A percentile compares a stretch with the other conserved stretches of the same genome.
These are phyloP conservation scores for Phytophthora agathidicida DNA, from an alignment of 352 stramenopile species.

Conservation along the genomic window DNA sequence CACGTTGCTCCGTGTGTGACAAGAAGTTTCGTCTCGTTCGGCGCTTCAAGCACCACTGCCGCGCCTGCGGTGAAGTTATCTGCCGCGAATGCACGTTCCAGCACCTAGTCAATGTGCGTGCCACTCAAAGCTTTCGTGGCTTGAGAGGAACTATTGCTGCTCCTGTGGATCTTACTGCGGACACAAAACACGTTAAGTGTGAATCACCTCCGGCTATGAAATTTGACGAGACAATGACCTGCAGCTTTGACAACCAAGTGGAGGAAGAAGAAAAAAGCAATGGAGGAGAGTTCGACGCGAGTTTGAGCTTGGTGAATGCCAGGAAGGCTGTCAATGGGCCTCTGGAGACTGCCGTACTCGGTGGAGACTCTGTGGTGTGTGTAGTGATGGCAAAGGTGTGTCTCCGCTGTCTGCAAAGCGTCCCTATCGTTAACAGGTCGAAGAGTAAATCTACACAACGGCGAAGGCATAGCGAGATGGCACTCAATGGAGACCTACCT, in stretches of 20 bases:
- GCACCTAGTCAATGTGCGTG: conserved; percentile 46
- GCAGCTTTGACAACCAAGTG: conserved; percentile 36
- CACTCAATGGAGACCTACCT: conserved; percentile 3
- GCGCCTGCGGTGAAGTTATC: conserved; percentile 74
- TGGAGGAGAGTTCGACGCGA: conserved; percentile 23
- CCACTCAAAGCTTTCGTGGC: conserved; percentile 30
- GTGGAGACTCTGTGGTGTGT: conserved; percentile 30
- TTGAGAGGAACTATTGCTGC: conserved; percentile 24
- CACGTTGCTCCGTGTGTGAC: conserved; percentile 60
- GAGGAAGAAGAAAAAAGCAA: conserved; percentile 16
- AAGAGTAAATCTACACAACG: conserved; percentile 34
- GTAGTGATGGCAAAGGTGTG: conserved; percentile 71
- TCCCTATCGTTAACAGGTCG: conserved; percentile 38
- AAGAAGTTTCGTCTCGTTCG: conserved; percentile 64
- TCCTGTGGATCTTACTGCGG: conserved; percentile 16
- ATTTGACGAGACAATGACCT: conserved; percentile 39
- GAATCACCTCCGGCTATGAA: conserved; percentile 5
- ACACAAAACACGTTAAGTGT: conserved; percentile 11
- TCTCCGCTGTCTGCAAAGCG: conserved; percentile 57
- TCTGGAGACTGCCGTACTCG: conserved; percentile 28
- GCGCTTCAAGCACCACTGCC: conserved; percentile 75
- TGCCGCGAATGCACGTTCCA: conserved; percentile 59
- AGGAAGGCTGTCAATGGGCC: conserved; percentile 29
- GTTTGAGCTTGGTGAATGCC: conserved; percentile 34
- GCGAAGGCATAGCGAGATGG: conserved; percentile 31